Percentiles rank a stretch among this genome's conserved stretches.
Conservation (phyloP, 768 basidiomycete species). For the Hydnomerulius pinastri region DNA sequence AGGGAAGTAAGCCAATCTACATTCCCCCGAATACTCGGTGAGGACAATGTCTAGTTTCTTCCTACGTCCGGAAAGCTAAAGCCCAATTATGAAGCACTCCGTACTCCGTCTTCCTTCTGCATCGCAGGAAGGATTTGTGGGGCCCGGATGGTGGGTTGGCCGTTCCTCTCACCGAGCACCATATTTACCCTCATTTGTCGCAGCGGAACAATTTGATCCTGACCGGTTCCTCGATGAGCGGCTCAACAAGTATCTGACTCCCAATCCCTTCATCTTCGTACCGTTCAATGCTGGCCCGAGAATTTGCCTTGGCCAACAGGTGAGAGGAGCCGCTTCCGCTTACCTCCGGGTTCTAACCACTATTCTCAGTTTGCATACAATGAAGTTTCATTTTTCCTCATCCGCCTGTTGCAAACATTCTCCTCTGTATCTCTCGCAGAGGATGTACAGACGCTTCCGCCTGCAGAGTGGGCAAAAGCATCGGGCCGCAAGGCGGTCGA, state of each 20-base stretch:
- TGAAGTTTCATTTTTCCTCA: slow-evolving; percentile 63
- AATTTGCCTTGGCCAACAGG: slow-evolving; percentile 41
- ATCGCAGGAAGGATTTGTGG: slow-evolving; percentile 64
- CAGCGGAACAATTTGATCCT: slow-evolving; percentile 64
- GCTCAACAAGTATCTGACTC: slow-evolving; percentile 52
- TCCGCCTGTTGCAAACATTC: slow-evolving; percentile 59
- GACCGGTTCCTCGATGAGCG: slow-evolving; percentile 68
- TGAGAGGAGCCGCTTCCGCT: slow-evolving; percentile 5
- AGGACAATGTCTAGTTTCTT: neutral
- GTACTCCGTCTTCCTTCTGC: slow-evolving; percentile 59
- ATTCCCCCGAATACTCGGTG: slow-evolving; percentile 35
- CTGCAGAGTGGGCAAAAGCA: slow-evolving; percentile 42
- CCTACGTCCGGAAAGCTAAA: neutral
- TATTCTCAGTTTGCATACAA: slow-evolving; percentile 60
- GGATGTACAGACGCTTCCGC: slow-evolving; percentile 49
- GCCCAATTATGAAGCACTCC: slow-evolving; percentile 27
- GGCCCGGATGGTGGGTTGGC: slow-evolving; percentile 56
- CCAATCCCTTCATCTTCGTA: slow-evolving; percentile 54
- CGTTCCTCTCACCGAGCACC: too few species aligned
- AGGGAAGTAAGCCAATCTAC: slow-evolving; percentile 30
- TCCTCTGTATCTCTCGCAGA: slow-evolving; percentile 44
- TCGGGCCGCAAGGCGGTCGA: slow-evolving; percentile 45
- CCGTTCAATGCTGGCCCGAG: slow-evolving; percentile 44
- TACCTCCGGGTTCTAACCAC: neutral
- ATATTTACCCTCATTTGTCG: neutral